Evolutionary conservation across 306 rosid genomes (phyloP), one percentile per base, ranked within the genome.

Genomic region (Ammopiptanthus mongolicus): DNA sequence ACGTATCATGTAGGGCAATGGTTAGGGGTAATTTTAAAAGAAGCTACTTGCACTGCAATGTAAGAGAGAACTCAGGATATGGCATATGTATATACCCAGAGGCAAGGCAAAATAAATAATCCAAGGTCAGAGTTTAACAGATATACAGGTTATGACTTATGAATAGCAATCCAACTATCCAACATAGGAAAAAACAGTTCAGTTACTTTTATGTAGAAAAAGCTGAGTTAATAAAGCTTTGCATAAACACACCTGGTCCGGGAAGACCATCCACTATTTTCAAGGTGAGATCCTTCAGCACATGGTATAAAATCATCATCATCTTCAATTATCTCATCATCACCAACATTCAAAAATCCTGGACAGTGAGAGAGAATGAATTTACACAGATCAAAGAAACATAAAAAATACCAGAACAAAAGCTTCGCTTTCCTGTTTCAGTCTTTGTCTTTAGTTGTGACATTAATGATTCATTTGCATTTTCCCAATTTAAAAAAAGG

Each of bases 201-300:
- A 79, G 61, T 53, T 28, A 60, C 61, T 70, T 21, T 55, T 21
- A 58, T 19, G 50, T 4, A 60, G 18, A 36, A 23, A 48, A 75
- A 62, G 52, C 44, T 36, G 29, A 41, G 63, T 21, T 33, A 62
- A 67, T n/a, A n/a, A n/a, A 74, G 76, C 52, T 69, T 76, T 44
- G 57, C 46, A 71, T 57, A 80, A 75, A 78, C 88, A 73, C 15
- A 89, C 99, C 99, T 90, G 85, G 98, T 92, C 29, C 99, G 96
- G 65, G 97, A 96, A 81, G 99, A 96, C 99, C 99, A 96, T 80
- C 99, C 99, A 50, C 88, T 90, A 82, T 92, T 92, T 66, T 95
- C 99, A 50, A 88, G 81, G 74, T 84, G 76, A 44, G 89, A 58
- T 61, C 93, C 99, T 83, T 84, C 97, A 28, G 88, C 84, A 75